Percentiles rank a stretch among this genome's conserved stretches.
Conservation (phyloP, 106 monocot species). For the Acanthochlamys bracteata region DNA sequence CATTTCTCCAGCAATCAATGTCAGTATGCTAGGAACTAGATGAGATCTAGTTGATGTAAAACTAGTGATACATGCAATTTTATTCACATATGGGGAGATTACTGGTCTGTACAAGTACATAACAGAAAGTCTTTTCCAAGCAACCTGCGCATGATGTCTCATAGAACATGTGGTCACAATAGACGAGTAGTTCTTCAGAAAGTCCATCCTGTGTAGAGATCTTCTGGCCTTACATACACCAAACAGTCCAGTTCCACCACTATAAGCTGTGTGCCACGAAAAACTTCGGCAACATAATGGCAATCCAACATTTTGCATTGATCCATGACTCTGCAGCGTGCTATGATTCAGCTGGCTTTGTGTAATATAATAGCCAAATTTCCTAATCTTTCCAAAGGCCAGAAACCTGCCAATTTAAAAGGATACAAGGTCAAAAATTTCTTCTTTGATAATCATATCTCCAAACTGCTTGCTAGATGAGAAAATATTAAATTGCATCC, state of each 20-base stretch:
- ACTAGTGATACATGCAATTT: slow-evolving; percentile 39
- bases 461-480: too few species aligned
- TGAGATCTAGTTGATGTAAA: slow-evolving; percentile 34
- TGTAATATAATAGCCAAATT: slow-evolving; percentile 7
- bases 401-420: slow-evolving; percentile 24
- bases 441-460: too few species aligned
- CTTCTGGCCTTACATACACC: slow-evolving; percentile 8
- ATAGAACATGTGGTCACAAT: slow-evolving; percentile 4
- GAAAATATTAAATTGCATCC: too few species aligned
- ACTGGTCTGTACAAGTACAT: slow-evolving; percentile 8
- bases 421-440: too few species aligned
- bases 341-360: slow-evolving; percentile 4
- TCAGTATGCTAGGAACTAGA: slow-evolving; percentile 34
- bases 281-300: slow-evolving; percentile 13
- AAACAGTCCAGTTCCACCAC: slow-evolving; percentile 1
- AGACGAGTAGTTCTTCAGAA: slow-evolving; percentile 2
- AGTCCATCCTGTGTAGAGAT: slow-evolving; percentile 1
- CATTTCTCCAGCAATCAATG: slow-evolving; percentile 38
- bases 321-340: slow-evolving; percentile 5
- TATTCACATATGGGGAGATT: slow-evolving; percentile 21
- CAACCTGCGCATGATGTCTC: slow-evolving; percentile 14
- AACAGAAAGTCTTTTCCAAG: slow-evolving; percentile 24
- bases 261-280: slow-evolving; percentile 11
- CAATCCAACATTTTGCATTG: slow-evolving; percentile 7
- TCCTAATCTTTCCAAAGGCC: slow-evolving; percentile 16